A percentile compares a stretch with the other conserved stretches of the same genome.
Evolutionary conservation across 1,284 basidiomycete species (phyloP).

Genomic region (Moesziomyces parantarcticus): DNA sequence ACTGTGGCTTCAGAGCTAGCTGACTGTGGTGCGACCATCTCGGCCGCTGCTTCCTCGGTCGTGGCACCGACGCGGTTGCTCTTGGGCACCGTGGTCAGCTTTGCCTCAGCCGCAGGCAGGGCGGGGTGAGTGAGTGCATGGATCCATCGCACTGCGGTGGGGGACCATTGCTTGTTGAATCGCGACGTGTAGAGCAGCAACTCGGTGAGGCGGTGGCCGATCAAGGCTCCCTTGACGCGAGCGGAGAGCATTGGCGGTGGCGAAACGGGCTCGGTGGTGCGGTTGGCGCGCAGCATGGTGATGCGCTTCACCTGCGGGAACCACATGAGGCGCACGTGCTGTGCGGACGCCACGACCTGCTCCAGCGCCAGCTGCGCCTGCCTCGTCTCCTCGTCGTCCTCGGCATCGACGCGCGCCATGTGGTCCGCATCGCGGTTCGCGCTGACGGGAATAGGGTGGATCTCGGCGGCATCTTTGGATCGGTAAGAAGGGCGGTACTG

Average conservation of each 20-base stretch:
- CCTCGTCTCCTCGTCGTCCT: slow-evolving; percentile 63
- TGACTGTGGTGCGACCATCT: slow-evolving; percentile 55
- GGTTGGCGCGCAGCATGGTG: slow-evolving; percentile 79
- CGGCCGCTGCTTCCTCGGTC: slow-evolving; percentile 61
- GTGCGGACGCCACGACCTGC: slow-evolving; percentile 70
- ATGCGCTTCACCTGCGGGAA: slow-evolving; percentile 83
- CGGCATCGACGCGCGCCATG: slow-evolving; percentile 26
- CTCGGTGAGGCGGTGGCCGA: slow-evolving; percentile 48
- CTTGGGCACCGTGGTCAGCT: background rate
- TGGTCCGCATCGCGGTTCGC: slow-evolving; percentile 30
- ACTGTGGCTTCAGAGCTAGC: background rate
- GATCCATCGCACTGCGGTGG: slow-evolving; percentile 39
- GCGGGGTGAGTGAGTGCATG: slow-evolving; percentile 46
- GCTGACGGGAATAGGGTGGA: slow-evolving; percentile 37
- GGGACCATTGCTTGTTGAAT: slow-evolving; percentile 33
- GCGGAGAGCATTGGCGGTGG: slow-evolving; percentile 17
- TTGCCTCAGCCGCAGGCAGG: slow-evolving; percentile 14
- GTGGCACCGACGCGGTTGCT: slow-evolving; percentile 16
- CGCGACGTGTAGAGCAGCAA: slow-evolving; percentile 47
- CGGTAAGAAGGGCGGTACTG: slow-evolving; percentile 37
- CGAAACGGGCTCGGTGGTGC: slow-evolving; percentile 73
- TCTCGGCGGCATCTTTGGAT: slow-evolving; percentile 17
- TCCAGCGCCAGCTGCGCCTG: slow-evolving; percentile 72
- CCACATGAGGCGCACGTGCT: slow-evolving; percentile 96
- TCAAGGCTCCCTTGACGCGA: slow-evolving; percentile 30